phyloP scores from a whole-genome alignment of 768 basidiomycete species.

The Auriscalpium microsporum region DNA sequence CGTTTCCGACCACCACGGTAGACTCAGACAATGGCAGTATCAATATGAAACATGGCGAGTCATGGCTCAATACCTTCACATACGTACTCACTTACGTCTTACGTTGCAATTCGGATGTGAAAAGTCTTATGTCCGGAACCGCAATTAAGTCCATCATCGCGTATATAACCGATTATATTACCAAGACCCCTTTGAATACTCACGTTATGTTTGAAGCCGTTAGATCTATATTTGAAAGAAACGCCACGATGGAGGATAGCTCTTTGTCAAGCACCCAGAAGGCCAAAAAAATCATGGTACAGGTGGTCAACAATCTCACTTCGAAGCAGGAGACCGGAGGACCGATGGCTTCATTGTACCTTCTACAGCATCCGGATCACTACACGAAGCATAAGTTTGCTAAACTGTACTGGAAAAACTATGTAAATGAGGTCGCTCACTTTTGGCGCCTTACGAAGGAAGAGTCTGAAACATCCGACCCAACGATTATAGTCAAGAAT shows the following conservation, averaged over 20 bases:
- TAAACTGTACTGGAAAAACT: conserved; percentile 26
- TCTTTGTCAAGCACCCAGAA: conserved; percentile 4
- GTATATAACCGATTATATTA: conserved; percentile 39
- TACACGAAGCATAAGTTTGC: conserved; percentile 30
- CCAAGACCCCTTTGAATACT: conserved; percentile 32
- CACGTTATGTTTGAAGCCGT: conserved; percentile 30
- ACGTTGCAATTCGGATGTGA: conserved; percentile 32
- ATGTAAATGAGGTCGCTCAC: conserved; percentile 18
- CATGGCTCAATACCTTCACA: conserved; percentile 29
- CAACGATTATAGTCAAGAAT: not conserved
- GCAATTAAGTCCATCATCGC: conserved; percentile 29
- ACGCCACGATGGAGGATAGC: conserved; percentile 14
- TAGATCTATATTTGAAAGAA: conserved; percentile 16
- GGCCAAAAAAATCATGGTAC: conserved; percentile 24
- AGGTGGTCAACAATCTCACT: conserved; percentile 29
- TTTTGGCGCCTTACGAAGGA: conserved; percentile 15
- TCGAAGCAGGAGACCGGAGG: conserved; percentile 32
- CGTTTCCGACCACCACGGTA: conserved; percentile 18
- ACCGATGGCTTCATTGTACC: conserved; percentile 29
- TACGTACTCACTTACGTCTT: conserved; percentile 26
- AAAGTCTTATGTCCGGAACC: conserved; percentile 31
- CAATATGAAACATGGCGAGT: conserved; percentile 24
- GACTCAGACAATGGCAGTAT: conserved; percentile 23
- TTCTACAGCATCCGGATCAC: conserved; percentile 29
- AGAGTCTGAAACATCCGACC: too few species aligned